phyloP scores from a whole-genome alignment of 805 yeast species.

The Kluyveromyces nonfermentans region DNA sequence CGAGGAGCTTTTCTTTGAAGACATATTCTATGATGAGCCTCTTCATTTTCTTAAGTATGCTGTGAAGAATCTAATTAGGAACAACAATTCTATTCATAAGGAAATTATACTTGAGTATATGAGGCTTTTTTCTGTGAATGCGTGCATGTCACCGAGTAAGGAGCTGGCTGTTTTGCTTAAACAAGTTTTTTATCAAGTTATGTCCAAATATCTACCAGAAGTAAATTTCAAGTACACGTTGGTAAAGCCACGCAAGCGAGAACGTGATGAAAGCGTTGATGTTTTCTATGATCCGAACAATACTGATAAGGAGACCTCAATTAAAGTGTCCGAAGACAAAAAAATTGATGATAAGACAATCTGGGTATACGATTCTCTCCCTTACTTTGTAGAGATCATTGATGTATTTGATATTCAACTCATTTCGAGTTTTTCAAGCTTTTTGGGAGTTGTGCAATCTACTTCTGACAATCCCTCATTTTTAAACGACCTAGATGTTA shows the following conservation, averaged over 20 bases:
- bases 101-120: constrained; percentile 2
- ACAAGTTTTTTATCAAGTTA: neutral
- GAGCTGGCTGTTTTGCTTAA: neutral
- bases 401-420: constrained; percentile 1
- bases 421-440: neutral
- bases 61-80: neutral
- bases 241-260: neutral
- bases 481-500: neutral
- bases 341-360: neutral
- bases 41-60: neutral
- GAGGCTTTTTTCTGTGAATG: neutral
- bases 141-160: neutral
- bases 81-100: neutral
- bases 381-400: neutral
- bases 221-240: constrained; percentile 1
- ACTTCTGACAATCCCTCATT: neutral
- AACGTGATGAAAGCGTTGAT: neutral
- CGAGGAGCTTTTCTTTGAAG: constrained; percentile 2
- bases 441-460: neutral
- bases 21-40: constrained; percentile 1
- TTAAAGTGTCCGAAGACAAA: neutral
- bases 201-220: neutral
- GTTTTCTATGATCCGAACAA: neutral
- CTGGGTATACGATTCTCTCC: neutral
- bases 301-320: neutral